A percentile compares a stretch with the other conserved stretches of the same genome.
Evolutionary conservation across 352 stramenopile species (phyloP).

Genomic region (Pythium brassicae): DNA sequence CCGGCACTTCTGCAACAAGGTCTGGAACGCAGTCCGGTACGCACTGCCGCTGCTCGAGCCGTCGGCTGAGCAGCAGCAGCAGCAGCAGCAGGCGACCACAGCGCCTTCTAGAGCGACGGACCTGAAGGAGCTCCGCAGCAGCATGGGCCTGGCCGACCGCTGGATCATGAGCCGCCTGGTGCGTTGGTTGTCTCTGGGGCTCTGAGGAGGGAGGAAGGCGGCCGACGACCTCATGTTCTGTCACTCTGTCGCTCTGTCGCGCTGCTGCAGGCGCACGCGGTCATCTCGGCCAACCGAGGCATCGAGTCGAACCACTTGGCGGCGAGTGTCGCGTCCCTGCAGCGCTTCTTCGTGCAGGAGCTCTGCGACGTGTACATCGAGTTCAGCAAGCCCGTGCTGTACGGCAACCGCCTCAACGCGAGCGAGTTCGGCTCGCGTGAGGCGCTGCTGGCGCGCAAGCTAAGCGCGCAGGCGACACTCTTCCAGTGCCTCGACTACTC

Average conservation of each 20-base stretch:
- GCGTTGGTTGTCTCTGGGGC: conserved; percentile 5
- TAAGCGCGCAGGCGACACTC: conserved; percentile 90
- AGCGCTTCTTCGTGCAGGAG: conserved; percentile 84
- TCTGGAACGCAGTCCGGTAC: conserved; percentile 85
- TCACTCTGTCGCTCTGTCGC: not conserved
- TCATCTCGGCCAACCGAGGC: conserved; percentile 55
- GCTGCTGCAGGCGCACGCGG: conserved; percentile 39
- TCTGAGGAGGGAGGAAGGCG: too few species aligned
- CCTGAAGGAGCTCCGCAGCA: conserved; percentile 23
- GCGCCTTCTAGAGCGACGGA: too few species aligned
- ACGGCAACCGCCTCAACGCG: conserved; percentile 53
- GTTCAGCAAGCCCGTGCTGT: conserved; percentile 81
- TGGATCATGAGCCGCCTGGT: conserved; percentile 86
- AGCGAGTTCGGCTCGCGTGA: conserved; percentile 31
- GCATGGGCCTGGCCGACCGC: conserved; percentile 63
- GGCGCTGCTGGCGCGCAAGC: conserved; percentile 55
- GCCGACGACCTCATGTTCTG: too few species aligned
- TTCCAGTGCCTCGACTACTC: conserved; percentile 94
- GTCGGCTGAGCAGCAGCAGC: not conserved
- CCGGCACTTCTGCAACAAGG: conserved; percentile 88
- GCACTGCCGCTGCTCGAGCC: conserved; percentile 56
- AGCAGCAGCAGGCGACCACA: not conserved
- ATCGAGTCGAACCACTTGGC: conserved; percentile 71
- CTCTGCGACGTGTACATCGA: conserved; percentile 89
- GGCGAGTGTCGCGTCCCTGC: conserved; percentile 57